Evolutionary conservation across 176 grass and related monocot species (phyloP), one percentile per base, ranked within the genome.

Genomic region (Avena atlantica): DNA sequence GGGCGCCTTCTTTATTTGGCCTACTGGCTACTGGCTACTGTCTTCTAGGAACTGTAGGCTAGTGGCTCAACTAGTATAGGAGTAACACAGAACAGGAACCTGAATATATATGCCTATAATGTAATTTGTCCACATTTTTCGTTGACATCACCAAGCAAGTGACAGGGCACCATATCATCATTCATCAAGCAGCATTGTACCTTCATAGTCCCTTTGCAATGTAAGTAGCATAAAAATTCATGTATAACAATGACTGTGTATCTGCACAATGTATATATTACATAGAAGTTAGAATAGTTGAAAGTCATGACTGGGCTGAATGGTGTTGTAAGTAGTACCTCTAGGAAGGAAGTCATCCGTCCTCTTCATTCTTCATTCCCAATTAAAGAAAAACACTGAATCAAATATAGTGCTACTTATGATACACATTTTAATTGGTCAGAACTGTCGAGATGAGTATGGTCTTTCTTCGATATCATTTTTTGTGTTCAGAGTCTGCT

Each of bases 291-390:
- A 47, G 34, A 23, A 70, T 70, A 68, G 17, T 40, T 61, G 17
- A 24, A 31, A 20, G 81, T 17, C 4, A 57, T 24, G 70, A 83
- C 81, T 86, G 86, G 88, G 78, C 52, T 80, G 65, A 77, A 95
- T 86, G 78, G 19, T 19, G 19, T 88, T 78, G 31, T 56, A 89
- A 88, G 91, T 87, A 88, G 81, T 40, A 78, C 78, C 52, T 21
- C 87, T 82, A 42, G 89, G 84, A 7, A 95, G 76, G 66, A 93
- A 89, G 23, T 93, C 89, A 51, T 87, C 84, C 0, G 9, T 89
- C 94, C 61, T 90, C 89, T 69, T 91, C 89, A 51, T 91, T 94
- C 81, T 57, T 95, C 91, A 82, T 93, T 93, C 87, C 31, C 31
- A 34, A 34, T 34, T 34, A 34, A 34, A 34, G 31, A 34, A 34